phyloP scores from a whole-genome alignment of 192 early-diverging fungal species.

The Backusella mclennaniae region DNA sequence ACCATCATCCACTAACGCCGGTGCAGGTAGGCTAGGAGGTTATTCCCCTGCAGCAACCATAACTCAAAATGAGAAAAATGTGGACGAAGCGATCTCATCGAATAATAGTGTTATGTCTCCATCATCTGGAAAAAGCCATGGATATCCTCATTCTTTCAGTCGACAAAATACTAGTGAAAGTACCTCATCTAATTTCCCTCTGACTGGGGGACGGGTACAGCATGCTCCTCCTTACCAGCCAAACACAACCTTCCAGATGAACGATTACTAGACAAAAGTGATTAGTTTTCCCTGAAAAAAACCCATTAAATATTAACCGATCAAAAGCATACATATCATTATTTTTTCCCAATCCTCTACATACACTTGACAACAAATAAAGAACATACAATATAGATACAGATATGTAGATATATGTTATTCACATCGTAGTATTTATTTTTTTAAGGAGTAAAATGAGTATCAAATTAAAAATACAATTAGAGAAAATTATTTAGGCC shows the following conservation, averaged over 20 bases:
- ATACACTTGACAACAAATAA: not conserved
- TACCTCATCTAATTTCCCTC: not conserved
- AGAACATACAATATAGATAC: not conserved
- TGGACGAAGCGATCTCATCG: not conserved
- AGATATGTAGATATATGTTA: not conserved
- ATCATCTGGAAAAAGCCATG: not conserved
- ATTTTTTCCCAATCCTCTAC: not conserved
- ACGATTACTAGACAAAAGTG: not conserved
- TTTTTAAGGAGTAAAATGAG: not conserved
- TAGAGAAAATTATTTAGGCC: not conserved
- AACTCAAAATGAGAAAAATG: constrained; percentile 5
- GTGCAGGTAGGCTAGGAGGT: not conserved
- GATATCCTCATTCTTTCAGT: not conserved
- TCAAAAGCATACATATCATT: not conserved
- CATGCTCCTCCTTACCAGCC: not conserved
- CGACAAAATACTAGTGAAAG: not conserved
- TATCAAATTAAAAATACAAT: not conserved
- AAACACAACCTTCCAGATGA: not conserved
- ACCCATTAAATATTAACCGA: not conserved
- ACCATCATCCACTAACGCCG: not conserved
- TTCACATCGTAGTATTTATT: not conserved
- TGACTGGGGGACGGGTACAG: not conserved
- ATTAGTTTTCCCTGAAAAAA: not conserved
- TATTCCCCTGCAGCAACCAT: not conserved
- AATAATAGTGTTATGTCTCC: not conserved